Evolutionary conservation across 176 grass and related monocot genomes (phyloP).

Genomic region (Carex myosuroides): DNA sequence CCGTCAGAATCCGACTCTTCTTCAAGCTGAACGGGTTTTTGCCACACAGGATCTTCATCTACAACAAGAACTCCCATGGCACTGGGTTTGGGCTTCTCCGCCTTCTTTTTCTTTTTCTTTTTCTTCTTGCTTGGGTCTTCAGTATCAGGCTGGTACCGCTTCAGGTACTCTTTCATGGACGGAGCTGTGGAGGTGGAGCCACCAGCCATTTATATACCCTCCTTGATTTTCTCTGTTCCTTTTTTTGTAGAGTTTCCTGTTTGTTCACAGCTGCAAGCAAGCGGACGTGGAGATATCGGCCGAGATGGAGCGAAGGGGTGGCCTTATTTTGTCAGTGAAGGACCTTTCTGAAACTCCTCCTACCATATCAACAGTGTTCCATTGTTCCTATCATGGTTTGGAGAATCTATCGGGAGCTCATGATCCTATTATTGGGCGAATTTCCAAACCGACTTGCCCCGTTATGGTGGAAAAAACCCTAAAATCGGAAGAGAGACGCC

Average conservation of each 20-base stretch:
- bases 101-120: slow-evolving; percentile 67
- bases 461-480: too few relatives aligned
- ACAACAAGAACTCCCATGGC: slow-evolving; percentile 53
- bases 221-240: neutral
- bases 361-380: too few relatives aligned
- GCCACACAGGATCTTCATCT: slow-evolving; percentile 95
- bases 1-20: slow-evolving; percentile 31
- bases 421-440: too few relatives aligned
- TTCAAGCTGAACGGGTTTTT: slow-evolving; percentile 77
- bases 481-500: too few relatives aligned
- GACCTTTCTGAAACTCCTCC: too few relatives aligned
- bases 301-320: too few relatives aligned
- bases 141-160: slow-evolving; percentile 50
- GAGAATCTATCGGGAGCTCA: too few relatives aligned
- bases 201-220: slow-evolving; percentile 17
- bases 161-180: slow-evolving; percentile 92
- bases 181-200: slow-evolving; percentile 21
- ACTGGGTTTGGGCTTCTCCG: slow-evolving; percentile 54
- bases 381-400: too few relatives aligned
- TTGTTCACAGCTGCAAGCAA: neutral
- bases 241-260: neutral
- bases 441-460: too few relatives aligned
- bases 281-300: too few relatives aligned
- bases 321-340: too few relatives aligned
- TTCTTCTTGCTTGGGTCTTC: slow-evolving; percentile 34